phyloP scores from a whole-genome alignment of 2,329 filamentous ascomycete genomes.

The Zasmidium cellare region DNA sequence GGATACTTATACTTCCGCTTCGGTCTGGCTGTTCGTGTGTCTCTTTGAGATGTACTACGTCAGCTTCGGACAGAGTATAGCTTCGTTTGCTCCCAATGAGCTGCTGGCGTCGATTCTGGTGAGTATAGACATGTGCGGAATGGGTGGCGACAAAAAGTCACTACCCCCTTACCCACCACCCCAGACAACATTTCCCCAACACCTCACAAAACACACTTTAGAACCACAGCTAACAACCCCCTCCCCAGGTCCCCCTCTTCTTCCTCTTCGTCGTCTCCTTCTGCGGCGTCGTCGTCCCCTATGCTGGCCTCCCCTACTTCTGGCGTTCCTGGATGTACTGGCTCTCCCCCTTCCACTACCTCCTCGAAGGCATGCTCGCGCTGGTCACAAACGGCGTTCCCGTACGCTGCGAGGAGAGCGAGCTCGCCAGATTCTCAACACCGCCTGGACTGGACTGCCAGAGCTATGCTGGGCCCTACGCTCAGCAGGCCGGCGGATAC shows the following conservation, averaged over 20 bases:
- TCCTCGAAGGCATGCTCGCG: conserved; percentile 75
- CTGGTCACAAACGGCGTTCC: conserved; percentile 67
- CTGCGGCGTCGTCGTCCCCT: conserved; percentile 79
- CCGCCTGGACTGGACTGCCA: conserved; percentile 67
- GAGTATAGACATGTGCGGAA: no score
- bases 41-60: conserved; percentile 72
- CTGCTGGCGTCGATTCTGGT: conserved; percentile 65
- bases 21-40: conserved; percentile 53
- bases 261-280: conserved; percentile 73
- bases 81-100: conserved; percentile 58
- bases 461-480: conserved; percentile 63
- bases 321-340: conserved; percentile 64
- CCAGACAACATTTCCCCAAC: no score
- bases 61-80: conserved; percentile 63
- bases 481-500: conserved; percentile 37
- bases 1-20: conserved; percentile 54
- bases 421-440: conserved; percentile 67
- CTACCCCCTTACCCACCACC: no score
- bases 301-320: conserved; percentile 74
- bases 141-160: no score
- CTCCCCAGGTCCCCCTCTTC: conserved; percentile 54
- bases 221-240: no score
- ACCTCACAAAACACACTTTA: no score
- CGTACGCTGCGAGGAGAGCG: conserved; percentile 60
- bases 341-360: conserved; percentile 61